Evolutionary conservation across 2,329 filamentous ascomycete species (phyloP).

Genomic region (Arachnopeziza araneosa): DNA sequence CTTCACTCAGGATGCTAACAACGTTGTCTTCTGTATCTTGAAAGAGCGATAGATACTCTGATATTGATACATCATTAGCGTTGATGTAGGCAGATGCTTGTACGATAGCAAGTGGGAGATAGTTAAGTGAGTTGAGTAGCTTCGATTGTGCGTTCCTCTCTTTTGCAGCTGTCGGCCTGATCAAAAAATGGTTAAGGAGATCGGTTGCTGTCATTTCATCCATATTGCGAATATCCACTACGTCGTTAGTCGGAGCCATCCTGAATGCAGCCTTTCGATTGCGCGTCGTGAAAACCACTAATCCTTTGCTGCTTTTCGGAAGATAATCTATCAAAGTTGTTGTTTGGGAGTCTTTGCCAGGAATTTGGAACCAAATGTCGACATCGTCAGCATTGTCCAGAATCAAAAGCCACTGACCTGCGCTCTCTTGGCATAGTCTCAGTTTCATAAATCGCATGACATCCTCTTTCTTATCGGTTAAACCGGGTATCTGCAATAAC

Average conservation of each 20-base stretch:
- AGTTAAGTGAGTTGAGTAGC: no score
- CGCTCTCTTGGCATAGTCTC: no score
- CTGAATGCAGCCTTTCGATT: conserved; percentile 29
- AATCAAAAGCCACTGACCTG: no score
- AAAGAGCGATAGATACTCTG: conserved; percentile 33
- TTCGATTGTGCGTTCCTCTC: no score
- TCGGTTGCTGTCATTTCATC: conserved; percentile 22
- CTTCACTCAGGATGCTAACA: conserved; percentile 30
- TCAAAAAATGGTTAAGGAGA: conserved; percentile 20
- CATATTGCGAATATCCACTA: conserved; percentile 32
- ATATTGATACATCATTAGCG: conserved; percentile 23
- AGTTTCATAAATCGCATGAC: no score
- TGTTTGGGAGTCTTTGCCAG: no score
- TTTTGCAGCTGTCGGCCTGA: conserved; percentile 1
- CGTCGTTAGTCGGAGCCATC: conserved; percentile 22
- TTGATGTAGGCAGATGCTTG: conserved; percentile 34
- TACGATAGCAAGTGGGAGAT: conserved; percentile 36
- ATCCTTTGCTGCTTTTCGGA: conserved; percentile 30
- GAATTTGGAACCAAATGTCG: no score
- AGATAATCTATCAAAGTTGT: conserved; percentile 31
- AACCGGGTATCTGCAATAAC: no score
- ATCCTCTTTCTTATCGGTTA: no score
- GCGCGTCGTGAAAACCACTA: conserved; percentile 36
- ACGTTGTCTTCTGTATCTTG: conserved; percentile 28
- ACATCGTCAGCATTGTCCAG: no score